phyloP scores from a whole-genome alignment of 176 grass and related monocot genomes.

The Oryza rufipogon region DNA sequence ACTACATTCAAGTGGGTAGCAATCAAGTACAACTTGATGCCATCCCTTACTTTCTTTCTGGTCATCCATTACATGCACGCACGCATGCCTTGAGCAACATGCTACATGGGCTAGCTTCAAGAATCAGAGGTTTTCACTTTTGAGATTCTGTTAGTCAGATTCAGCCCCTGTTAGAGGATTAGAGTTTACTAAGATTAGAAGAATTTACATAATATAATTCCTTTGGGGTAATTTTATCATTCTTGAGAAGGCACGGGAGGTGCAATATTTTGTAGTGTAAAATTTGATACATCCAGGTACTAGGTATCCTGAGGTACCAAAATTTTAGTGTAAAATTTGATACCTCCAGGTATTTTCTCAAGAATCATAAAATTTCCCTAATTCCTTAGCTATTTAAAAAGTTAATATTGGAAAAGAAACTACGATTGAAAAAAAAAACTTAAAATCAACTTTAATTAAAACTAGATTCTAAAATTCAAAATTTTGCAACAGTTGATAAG shows the following conservation, averaged over 20 bases:
- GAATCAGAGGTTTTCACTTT: background rate
- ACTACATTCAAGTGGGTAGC: conserved; percentile 29
- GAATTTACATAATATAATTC: background rate
- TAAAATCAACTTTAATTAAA: no score
- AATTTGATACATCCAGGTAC: no score
- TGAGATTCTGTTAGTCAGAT: background rate
- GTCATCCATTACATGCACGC: conserved; percentile 35
- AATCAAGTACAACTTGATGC: conserved; percentile 43
- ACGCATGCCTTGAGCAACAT: conserved; percentile 26
- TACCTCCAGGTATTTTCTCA: no score
- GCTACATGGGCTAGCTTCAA: conserved; percentile 8
- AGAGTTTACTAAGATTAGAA: background rate
- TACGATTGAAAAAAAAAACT: no score
- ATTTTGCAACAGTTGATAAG: no score
- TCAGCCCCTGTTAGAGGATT: background rate
- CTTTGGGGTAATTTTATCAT: no score
- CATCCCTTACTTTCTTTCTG: conserved; percentile 16
- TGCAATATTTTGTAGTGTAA: no score
- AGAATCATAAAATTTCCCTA: background rate
- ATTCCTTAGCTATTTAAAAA: background rate
- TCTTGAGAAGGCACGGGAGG: no score
- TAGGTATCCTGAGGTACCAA: no score
- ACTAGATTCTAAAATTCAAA: no score
- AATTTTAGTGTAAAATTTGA: no score
- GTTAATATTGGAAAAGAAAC: no score